These are phyloP conservation scores for Fraxinus paxiana DNA, from an alignment of 305 asterid species.

Conservation along the genomic window DNA sequence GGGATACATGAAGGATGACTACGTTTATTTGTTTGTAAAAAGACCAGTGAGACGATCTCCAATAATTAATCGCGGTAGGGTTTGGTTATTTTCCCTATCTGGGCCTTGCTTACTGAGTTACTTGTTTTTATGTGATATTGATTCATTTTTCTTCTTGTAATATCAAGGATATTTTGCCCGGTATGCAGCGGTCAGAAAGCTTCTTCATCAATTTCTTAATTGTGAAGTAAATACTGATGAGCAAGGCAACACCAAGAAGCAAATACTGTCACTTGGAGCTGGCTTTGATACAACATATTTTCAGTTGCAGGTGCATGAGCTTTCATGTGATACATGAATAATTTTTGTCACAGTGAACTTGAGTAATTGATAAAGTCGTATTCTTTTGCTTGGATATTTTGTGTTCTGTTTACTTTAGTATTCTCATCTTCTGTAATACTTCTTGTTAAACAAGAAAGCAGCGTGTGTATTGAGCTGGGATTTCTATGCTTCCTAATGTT, in stretches of 20 bases:
- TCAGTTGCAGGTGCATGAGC: slow-evolving; percentile 77
- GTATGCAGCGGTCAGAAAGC: slow-evolving; percentile 77
- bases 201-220: slow-evolving; percentile 76
- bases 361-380: slow-evolving; percentile 9
- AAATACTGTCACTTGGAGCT: slow-evolving; percentile 88
- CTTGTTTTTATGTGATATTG: background rate
- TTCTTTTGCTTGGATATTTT: slow-evolving; percentile 12
- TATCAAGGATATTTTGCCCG: slow-evolving; percentile 86
- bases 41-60: slow-evolving; percentile 93
- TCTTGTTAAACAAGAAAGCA: slow-evolving; percentile 5
- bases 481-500: slow-evolving; percentile 8
- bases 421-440: slow-evolving; percentile 11
- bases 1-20: slow-evolving; percentile 92
- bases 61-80: slow-evolving; percentile 76
- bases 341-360: slow-evolving; percentile 14
- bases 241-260: slow-evolving; percentile 56
- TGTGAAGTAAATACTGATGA: slow-evolving; percentile 35
- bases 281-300: slow-evolving; percentile 92
- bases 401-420: background rate
- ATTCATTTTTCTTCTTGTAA: slow-evolving; percentile 12
- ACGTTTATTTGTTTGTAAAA: slow-evolving; percentile 73
- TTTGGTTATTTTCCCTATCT: slow-evolving; percentile 11
- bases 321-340: slow-evolving; percentile 37
- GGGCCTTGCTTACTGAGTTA: slow-evolving; percentile 10
- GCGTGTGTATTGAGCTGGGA: background rate